These are phyloP conservation scores for Colletotrichum gloeosporioides DNA, from an alignment of 2,329 filamentous ascomycete species.

Conservation along the genomic window DNA sequence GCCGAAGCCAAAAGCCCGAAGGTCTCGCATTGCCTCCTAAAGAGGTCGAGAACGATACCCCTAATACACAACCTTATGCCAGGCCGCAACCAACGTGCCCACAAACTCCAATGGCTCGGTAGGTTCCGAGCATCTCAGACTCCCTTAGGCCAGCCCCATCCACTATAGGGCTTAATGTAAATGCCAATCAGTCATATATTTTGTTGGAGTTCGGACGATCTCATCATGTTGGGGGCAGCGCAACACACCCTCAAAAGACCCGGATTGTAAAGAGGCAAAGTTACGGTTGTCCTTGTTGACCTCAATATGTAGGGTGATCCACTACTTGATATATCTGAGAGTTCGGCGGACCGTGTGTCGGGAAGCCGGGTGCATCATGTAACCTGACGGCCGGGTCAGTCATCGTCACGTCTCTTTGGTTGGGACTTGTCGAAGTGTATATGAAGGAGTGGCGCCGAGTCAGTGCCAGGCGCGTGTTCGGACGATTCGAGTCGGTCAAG, in stretches of 20 bases:
- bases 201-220: background rate
- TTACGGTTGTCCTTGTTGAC: background rate
- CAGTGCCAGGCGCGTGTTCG: background rate
- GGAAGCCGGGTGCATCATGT: constrained; percentile 1
- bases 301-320: background rate
- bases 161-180: background rate
- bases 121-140: background rate
- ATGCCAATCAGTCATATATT: background rate
- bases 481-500: background rate
- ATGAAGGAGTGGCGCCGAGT: background rate
- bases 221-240: background rate
- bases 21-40: background rate
- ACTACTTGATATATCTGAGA: background rate
- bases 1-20: background rate
- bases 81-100: background rate
- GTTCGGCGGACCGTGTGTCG: background rate
- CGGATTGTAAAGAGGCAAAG: background rate
- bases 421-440: background rate
- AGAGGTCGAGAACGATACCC: background rate
- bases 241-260: background rate
- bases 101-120: background rate
- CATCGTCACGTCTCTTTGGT: background rate
- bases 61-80: background rate
- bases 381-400: background rate
- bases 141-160: background rate